phyloP scores from a whole-genome alignment of 176 grass and related monocot genomes.

The Microstegium vimineum region DNA sequence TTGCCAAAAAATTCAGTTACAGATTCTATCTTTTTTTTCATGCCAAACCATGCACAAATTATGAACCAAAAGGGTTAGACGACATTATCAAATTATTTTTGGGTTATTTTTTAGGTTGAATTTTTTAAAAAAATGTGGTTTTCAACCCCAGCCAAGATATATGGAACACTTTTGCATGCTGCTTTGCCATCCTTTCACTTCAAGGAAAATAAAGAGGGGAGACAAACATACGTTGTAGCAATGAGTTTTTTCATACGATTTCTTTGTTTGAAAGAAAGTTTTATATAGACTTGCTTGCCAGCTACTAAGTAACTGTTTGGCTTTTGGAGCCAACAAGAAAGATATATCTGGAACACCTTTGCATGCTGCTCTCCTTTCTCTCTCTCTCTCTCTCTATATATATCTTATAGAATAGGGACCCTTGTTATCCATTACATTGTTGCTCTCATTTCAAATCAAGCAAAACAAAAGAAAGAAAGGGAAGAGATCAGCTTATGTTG shows the following conservation, averaged over 20 bases:
- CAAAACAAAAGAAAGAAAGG: background rate
- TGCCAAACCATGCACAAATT: no score
- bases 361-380: background rate
- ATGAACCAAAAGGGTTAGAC: no score
- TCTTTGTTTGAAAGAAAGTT: background rate
- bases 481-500: background rate
- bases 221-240: background rate
- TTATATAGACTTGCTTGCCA: background rate
- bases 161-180: conserved; percentile 17
- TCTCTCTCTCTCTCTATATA: no score
- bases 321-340: background rate
- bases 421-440: background rate
- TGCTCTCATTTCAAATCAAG: conserved; percentile 18
- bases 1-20: no score
- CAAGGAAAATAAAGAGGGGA: background rate
- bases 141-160: background rate
- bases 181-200: background rate
- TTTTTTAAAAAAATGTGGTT: background rate
- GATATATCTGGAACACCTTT: background rate
- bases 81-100: background rate
- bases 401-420: no score
- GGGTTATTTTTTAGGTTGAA: background rate
- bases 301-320: background rate
- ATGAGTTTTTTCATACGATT: background rate
- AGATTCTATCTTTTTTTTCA: no score